Evolutionary conservation across 2,329 filamentous ascomycete genomes (phyloP), one percentile per base, ranked within the genome.

Genomic region (Ilyonectria destructans): DNA sequence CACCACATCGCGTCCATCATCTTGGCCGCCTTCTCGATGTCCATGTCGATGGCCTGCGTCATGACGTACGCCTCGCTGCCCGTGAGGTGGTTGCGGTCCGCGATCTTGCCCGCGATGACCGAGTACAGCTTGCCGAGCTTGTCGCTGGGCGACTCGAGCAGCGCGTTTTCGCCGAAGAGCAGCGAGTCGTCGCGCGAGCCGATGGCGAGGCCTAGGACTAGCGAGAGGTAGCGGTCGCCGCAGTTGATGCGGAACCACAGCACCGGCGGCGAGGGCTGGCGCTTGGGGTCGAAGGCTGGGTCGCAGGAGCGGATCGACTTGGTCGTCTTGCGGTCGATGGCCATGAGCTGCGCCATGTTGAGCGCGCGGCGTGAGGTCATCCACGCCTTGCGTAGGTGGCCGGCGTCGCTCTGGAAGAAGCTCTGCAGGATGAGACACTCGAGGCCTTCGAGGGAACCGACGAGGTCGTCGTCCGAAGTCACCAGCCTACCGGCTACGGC

Each of bases 381-480:
- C 87, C 88, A 90, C 2, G 86, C 81, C 51, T 86, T 85, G 23
- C 87, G 84, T 2, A 89, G 78, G 51, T 87, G 88, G 1, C 88
- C 88, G 0, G 81, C 82, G 63, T 89, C 88, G 43, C 82, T 80
- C 59, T 88, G 85, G 71, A 85, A 88, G 59, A 86, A 75, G 19
- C 82, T 80, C 43, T 87, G 80, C 0, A 90, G 75, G 23, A 85
- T 73, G 0, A 90, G 77, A 58, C 85, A 85, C 74, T 89, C 85
- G 1, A 90, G 74, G 2, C 87, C 87, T 73, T 90, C 87, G 1
- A 85, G 73, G 3, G 83, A 86, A 23, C 84, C 84, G 1, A 87
- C 77, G 4, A 90, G 77, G 45, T 87, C 84, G 51, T 89, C 86
- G 43, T 88, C 84, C 4, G 82, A 82, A 0, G 85, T 85, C 4